phyloP scores from a whole-genome alignment of 2,329 filamentous ascomycete genomes.

The Talaromyces islandicus region DNA sequence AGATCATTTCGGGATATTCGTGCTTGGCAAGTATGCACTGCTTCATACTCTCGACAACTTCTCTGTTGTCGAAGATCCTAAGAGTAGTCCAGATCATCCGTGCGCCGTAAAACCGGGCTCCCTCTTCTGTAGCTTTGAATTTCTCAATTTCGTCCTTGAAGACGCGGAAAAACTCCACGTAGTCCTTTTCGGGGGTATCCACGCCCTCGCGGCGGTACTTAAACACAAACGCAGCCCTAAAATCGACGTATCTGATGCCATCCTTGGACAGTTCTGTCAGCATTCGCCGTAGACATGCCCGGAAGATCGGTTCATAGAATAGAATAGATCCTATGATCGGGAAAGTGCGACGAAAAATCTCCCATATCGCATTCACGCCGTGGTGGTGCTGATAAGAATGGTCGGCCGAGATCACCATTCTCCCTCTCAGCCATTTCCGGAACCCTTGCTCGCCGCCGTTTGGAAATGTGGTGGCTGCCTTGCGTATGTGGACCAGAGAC shows the following conservation, averaged over 20 bases:
- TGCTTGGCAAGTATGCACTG: conserved; percentile 78
- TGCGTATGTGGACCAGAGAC: conserved; percentile 52
- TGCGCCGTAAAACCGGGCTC: conserved; percentile 74
- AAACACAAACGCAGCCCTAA: conserved; percentile 68
- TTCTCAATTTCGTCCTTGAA: conserved; percentile 70
- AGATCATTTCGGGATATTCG: conserved; percentile 69
- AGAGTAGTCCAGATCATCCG: conserved; percentile 79
- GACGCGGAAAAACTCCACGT: conserved; percentile 63
- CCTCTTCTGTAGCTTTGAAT: conserved; percentile 67
- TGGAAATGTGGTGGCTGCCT: conserved; percentile 69
- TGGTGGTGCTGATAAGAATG: conserved; percentile 77
- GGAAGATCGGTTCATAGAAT: conserved; percentile 86
- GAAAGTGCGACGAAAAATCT: conserved; percentile 73
- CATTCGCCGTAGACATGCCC: conserved; percentile 65
- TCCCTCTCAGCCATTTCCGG: conserved; percentile 66
- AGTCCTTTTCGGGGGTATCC: conserved; percentile 62
- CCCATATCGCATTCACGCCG: conserved; percentile 78
- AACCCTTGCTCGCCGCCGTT: conserved; percentile 66
- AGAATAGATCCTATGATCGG: conserved; percentile 66
- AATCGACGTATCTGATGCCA: conserved; percentile 77
- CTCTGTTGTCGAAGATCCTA: conserved; percentile 57
- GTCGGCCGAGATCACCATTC: conserved; percentile 64
- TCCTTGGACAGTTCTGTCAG: conserved; percentile 69
- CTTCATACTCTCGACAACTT: conserved; percentile 76
- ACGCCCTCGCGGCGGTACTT: conserved; percentile 61